Evolutionary conservation across 2,329 filamentous ascomycete species (phyloP), one percentile per base, ranked within the genome.

Genomic region (Nigrograna mackinnonii): DNA sequence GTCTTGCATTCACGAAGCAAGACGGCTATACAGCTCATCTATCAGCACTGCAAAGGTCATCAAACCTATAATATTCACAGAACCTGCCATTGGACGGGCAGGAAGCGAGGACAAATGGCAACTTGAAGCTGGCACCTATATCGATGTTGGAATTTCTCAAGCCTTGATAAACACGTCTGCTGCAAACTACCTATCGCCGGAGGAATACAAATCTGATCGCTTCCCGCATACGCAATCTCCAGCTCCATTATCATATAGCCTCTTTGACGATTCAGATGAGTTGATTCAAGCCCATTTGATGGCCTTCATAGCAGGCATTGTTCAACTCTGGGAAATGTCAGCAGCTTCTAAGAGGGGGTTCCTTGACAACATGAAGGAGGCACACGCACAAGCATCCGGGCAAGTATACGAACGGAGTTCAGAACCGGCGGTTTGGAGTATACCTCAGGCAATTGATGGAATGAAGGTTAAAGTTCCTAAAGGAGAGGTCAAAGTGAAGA

Each of bases 401-500:
- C 47, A 43, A 50, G 39, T 36, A 30, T 28, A 48, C 21, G 35
- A 55, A 38, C n/a, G n/a, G n/a, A 35, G 39, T 19, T 28, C 42
- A 21, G 43, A 46, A 30, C 42, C 38, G 13, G 38, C 35, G 5
- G 66, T 62, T 1, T 82, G 80, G 74, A 67, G 68, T 14, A 67
- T 84, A 32, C 82, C 83, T 0, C 48, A 66, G 62, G 30, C 71
- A 73, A 55, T 70, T 58, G 53, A 73, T 70, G 49, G 58, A 17
- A 75, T 74, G 5, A 75, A 70, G 39, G 75, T 80, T 12, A 77
- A 74, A 52, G 67, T 73, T 43, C 81, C 81, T 7, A 70, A 62
- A 33, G 68, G 68, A 12, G 77, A 83, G 52, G 65, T 81, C 6
- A 73, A 76, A 39, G 82, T 83, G 3, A 76, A 75, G 59, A 69